phyloP scores from a whole-genome alignment of 2,329 filamentous ascomycete species.

The Fusarium nanum region DNA sequence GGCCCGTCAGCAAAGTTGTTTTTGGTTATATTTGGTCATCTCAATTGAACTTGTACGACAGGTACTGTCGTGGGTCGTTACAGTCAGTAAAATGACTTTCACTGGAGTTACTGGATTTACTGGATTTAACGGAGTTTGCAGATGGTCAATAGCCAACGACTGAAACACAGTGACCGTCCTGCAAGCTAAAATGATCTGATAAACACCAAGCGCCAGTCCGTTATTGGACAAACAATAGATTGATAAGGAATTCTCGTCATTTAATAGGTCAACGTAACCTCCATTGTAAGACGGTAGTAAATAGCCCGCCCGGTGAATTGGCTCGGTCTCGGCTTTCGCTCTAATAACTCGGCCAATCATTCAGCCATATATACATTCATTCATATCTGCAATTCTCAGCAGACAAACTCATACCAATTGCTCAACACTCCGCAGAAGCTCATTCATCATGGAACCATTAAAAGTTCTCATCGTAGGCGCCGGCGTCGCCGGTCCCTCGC shows the following conservation, averaged over 20 bases:
- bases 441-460: neutral
- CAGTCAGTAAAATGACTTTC: rapidly evolving
- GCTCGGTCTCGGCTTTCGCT: neutral
- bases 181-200: neutral
- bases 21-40: neutral
- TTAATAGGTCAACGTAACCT: neutral
- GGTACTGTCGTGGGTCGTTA: neutral
- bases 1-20: neutral
- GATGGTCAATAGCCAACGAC: neutral
- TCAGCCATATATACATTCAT: neutral
- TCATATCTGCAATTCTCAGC: neutral
- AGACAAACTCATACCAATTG: no score
- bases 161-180: neutral
- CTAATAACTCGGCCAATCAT: neutral
- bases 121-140: neutral
- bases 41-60: neutral
- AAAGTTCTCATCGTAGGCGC: slow-evolving; percentile 34
- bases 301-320: neutral
- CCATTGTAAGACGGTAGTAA: neutral
- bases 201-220: neutral
- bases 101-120: neutral
- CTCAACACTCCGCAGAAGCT: neutral
- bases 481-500: slow-evolving; percentile 31
- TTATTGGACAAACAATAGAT: neutral
- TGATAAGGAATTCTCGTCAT: neutral